Percentiles rank a stretch among this genome's conserved stretches.
Evolutionary conservation across 495 filamentous ascomycete genomes (phyloP).

Genomic region (Penicillium riverlandense): DNA sequence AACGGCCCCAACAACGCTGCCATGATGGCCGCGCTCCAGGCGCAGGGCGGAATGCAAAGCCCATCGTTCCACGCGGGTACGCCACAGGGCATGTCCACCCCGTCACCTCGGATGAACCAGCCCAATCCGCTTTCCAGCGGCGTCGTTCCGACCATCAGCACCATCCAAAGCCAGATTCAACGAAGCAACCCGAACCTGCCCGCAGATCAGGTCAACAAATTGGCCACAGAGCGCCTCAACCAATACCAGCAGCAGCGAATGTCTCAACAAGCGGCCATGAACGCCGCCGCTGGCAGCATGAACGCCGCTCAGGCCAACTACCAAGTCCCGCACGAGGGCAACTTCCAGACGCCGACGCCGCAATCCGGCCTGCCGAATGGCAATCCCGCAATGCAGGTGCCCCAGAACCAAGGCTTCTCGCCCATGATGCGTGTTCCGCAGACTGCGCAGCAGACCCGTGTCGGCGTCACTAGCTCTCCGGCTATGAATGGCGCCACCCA

Average conservation of each 20-base stretch:
- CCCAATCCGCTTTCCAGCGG: slow-evolving; percentile 46
- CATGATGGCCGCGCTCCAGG: slow-evolving; percentile 47
- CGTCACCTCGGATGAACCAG: slow-evolving; percentile 46
- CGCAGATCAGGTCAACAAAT: slow-evolving; percentile 50
- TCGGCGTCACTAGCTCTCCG: slow-evolving; percentile 30
- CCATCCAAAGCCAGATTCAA: slow-evolving; percentile 43
- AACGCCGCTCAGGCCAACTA: slow-evolving; percentile 32
- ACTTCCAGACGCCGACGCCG: slow-evolving; percentile 25
- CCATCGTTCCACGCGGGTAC: slow-evolving; percentile 40
- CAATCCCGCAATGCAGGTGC: slow-evolving; percentile 32
- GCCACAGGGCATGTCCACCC: slow-evolving; percentile 38
- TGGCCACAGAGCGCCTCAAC: slow-evolving; percentile 55
- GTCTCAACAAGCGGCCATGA: slow-evolving; percentile 54
- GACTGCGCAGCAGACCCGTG: slow-evolving; percentile 35
- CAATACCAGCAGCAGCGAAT: slow-evolving; percentile 47
- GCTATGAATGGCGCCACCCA: slow-evolving; percentile 34
- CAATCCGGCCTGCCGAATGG: slow-evolving; percentile 26
- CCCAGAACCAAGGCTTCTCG: slow-evolving; percentile 61
- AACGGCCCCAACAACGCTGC: slow-evolving; percentile 47
- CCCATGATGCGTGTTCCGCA: slow-evolving; percentile 69
- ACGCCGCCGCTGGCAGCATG: slow-evolving; percentile 53
- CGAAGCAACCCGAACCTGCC: slow-evolving; percentile 48
- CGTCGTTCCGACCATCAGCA: slow-evolving; percentile 47
- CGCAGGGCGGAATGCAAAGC: slow-evolving; percentile 40
- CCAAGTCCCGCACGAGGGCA: slow-evolving; percentile 34